These are phyloP conservation scores for Bertia moriformis DNA, from an alignment of 2,329 filamentous ascomycete genomes.

Conservation along the genomic window DNA sequence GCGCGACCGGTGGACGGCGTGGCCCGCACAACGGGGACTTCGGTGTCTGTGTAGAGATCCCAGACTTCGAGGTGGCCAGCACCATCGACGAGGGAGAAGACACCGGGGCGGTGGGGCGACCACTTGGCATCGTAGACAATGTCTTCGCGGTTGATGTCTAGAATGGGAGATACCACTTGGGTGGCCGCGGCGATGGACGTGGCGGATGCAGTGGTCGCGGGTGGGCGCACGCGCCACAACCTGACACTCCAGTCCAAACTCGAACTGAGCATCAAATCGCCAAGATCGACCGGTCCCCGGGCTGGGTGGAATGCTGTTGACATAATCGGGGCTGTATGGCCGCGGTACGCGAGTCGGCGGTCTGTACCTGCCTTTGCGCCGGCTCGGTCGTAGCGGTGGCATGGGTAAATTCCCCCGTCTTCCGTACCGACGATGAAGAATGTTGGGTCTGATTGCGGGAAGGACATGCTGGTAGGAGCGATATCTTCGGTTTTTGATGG, in stretches of 20 bases:
- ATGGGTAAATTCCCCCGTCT: constrained; percentile 90
- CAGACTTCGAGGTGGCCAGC: constrained; percentile 85
- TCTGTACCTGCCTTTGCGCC: constrained; percentile 95
- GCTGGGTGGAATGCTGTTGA: constrained; percentile 90
- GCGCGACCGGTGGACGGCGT: constrained; percentile 37
- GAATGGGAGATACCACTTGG: constrained; percentile 48
- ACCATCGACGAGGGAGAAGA: constrained; percentile 89
- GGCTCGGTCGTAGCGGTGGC: constrained; percentile 91
- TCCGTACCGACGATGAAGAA: constrained; percentile 96
- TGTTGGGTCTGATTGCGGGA: constrained; percentile 86
- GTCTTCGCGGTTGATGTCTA: constrained; percentile 88
- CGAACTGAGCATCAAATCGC: constrained; percentile 81
- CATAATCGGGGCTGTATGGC: constrained; percentile 89
- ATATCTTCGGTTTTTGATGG: constrained; percentile 88
- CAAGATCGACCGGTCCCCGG: constrained; percentile 80
- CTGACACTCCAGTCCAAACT: constrained; percentile 95
- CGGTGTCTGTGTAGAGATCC: constrained; percentile 84
- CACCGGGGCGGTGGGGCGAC: constrained; percentile 85
- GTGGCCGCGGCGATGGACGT: background rate
- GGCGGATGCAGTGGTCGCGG: constrained; percentile 51
- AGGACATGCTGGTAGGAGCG: constrained; percentile 84
- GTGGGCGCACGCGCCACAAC: constrained; percentile 75
- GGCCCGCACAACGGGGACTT: constrained; percentile 76
- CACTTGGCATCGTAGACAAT: constrained; percentile 92
- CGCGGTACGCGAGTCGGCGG: constrained; percentile 71